Evolutionary conservation across 73 alveolate species (phyloP), one percentile per base, ranked within the genome.

Genomic region (Paramecium pentaurelia): DNA sequence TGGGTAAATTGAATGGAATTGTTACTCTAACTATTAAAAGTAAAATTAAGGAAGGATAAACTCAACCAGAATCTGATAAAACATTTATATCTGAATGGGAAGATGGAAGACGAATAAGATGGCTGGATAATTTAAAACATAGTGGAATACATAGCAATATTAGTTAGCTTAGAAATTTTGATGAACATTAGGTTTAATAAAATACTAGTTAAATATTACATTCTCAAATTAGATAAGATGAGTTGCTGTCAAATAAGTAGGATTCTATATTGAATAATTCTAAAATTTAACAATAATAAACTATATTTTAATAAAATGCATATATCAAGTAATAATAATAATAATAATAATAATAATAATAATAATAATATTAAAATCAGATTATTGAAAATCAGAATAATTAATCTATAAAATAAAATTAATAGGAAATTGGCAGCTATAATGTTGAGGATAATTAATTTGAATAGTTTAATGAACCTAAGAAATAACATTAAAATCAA

Each of bases 31-130:
- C 95, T n/a, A 42, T 38, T 18, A 44, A 45, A 34, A 64, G 84
- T 16, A 59, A 59, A 40, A 9, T 37, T 20, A 37, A 37, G 18
- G 60, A 73, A 34, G 87, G 47, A 32, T 28, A 34, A 64, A 28
- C 42, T 12, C 30, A 64, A 60, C 36, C 44, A 0, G 77, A 60
- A 64, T 40, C 88, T 9, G 60, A 75, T 3, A 91, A 58, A 27
- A n/a, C 22, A 16, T 68, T 32, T 60, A 27, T 45, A 71, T 94
- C 95, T 1, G 97, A 94, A 51, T 94, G 95, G 95, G 86, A 60
- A 42, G 93, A 94, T 51, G 97, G 97, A 32, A 94, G 70, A 92
- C 38, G 97, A 89, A 49, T 92, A 5, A 92, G 97, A 86, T 94
- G 97, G 97, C 4, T 94, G 3, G 96, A 92, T 42, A 64, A 64